Conservation (phyloP, 1,284 basidiomycete genomes). For the Pyrrhoderma lamaoense region DNA sequence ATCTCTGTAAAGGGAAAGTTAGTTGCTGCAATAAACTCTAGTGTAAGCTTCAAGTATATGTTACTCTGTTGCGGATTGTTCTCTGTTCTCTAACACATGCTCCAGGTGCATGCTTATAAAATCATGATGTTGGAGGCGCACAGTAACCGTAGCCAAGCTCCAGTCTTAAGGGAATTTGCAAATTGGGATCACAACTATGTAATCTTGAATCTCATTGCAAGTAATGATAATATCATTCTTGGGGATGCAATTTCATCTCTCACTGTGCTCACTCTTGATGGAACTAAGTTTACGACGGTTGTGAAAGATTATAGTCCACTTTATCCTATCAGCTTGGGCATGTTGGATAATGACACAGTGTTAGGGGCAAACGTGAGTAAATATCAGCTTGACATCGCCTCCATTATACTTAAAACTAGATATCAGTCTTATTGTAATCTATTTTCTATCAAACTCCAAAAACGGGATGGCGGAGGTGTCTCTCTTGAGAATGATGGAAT, state of each 20-base stretch:
- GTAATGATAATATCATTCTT: slow-evolving; percentile 47
- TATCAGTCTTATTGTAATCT: slow-evolving; percentile 67
- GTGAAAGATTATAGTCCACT: slow-evolving; percentile 76
- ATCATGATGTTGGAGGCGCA: neutral
- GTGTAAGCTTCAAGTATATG: slow-evolving; percentile 40
- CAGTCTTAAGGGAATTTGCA: slow-evolving; percentile 34
- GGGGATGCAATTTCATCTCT: slow-evolving; percentile 84
- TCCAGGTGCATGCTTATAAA: neutral
- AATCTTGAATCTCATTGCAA: slow-evolving; percentile 53
- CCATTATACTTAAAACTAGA: slow-evolving; percentile 3
- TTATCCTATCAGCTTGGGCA: slow-evolving; percentile 58
- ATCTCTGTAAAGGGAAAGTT: slow-evolving; percentile 41
- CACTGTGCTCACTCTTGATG: slow-evolving; percentile 54
- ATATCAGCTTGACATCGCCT: neutral
- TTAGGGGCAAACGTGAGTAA: slow-evolving; percentile 75
- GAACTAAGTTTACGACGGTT: slow-evolving; percentile 45
- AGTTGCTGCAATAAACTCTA: slow-evolving; percentile 67
- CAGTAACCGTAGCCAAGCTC: slow-evolving; percentile 29
- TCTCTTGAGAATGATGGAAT: slow-evolving; percentile 54
- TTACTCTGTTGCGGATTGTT: neutral
- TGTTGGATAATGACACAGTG: slow-evolving; percentile 47
- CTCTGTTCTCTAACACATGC: neutral
- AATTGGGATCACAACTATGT: slow-evolving; percentile 79
- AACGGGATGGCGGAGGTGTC: slow-evolving; percentile 29
- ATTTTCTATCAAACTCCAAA: slow-evolving; percentile 56